Evolutionary conservation across 352 stramenopile species (phyloP), one percentile per base, ranked within the genome.

Genomic region (Elongisporangium undulatum): DNA sequence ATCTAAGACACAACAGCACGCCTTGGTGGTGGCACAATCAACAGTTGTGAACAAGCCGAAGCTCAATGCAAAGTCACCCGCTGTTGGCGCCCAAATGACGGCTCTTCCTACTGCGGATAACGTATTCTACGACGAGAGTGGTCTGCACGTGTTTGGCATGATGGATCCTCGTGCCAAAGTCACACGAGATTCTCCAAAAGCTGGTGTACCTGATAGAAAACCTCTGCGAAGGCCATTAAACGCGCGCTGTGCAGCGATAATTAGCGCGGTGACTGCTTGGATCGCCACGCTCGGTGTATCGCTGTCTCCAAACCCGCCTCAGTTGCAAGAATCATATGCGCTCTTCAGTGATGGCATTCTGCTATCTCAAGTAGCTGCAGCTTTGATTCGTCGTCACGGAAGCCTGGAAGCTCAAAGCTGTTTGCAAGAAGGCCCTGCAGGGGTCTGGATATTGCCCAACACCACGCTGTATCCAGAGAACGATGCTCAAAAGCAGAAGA

Each of bases 131-230:
- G 62, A 83, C 45, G 22, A 23, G 23, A 66, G 52, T 0, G 63
- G 71, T 4, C 59, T 78, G 19, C 76, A 59, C 5, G 62, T 75
- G 15, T 80, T 74, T 58, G 59, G 62, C 9, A 79, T 79, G 77
- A 19, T 79, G 4, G 74, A 79, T 48, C 72, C 69, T 23, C 60
- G 41, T 21, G 63, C 38, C 2, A 67, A 66, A 41, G 29, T 9
- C 29, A 1, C 55, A 48, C 23, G 21, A 24, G 20, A 24, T 51
- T 15, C 19, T 61, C 23, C 48, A 51, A n/a, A 39, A 49, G 49
- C 49, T 61, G 17, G 4, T 41, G 29, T 41, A 15, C 5, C 5
- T 2, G 29, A 13, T 41, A 41, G 29, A 41, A 41, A 41, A 15
- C 29, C 29, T 4, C 8, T 41, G 29, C 5, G 29, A 41, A 41